Conservation (phyloP, 2,329 filamentous ascomycete species). For the Sphaerostilbella broomeana region DNA sequence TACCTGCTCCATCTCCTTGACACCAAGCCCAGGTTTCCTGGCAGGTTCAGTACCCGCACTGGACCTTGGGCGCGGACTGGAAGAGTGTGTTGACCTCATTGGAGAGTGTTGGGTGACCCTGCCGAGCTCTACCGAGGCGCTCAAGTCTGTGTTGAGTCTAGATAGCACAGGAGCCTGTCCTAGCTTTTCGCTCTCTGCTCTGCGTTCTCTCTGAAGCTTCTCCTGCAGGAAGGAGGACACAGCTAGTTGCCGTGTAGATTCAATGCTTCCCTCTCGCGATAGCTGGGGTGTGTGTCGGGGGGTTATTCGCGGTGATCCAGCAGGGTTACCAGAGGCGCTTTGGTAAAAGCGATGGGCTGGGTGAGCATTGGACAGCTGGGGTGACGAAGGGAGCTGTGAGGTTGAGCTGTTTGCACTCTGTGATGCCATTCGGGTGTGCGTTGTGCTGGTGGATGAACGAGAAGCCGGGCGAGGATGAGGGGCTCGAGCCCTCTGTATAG, state of each 20-base stretch:
- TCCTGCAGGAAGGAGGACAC: conserved; percentile 50
- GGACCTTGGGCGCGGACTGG: conserved; percentile 37
- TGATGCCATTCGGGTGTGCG: conserved; percentile 34
- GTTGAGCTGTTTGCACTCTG: conserved; percentile 38
- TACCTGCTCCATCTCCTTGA: conserved; percentile 64
- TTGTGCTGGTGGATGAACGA: conserved; percentile 39
- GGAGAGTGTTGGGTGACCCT: conserved; percentile 35
- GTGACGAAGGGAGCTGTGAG: conserved; percentile 33
- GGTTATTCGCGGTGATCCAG: conserved; percentile 29
- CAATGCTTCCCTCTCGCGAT: conserved; percentile 37
- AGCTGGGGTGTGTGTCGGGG: conserved; percentile 36
- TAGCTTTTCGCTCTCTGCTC: conserved; percentile 40
- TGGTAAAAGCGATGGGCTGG: conserved; percentile 33
- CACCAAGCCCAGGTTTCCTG: conserved; percentile 50
- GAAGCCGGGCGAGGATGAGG: conserved; percentile 38
- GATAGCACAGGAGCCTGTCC: conserved; percentile 26
- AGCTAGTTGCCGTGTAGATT: conserved; percentile 33
- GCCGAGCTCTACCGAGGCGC: conserved; percentile 32
- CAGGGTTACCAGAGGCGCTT: conserved; percentile 28
- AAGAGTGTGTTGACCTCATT: conserved; percentile 26
- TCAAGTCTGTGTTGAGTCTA: conserved; percentile 32
- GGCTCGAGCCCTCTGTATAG: conserved; percentile 23
- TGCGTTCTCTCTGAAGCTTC: conserved; percentile 46
- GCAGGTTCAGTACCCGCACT: conserved; percentile 33
- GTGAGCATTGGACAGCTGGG: conserved; percentile 29